Conservation (phyloP, 345 rosid genomes). For the Turnera subulata region DNA sequence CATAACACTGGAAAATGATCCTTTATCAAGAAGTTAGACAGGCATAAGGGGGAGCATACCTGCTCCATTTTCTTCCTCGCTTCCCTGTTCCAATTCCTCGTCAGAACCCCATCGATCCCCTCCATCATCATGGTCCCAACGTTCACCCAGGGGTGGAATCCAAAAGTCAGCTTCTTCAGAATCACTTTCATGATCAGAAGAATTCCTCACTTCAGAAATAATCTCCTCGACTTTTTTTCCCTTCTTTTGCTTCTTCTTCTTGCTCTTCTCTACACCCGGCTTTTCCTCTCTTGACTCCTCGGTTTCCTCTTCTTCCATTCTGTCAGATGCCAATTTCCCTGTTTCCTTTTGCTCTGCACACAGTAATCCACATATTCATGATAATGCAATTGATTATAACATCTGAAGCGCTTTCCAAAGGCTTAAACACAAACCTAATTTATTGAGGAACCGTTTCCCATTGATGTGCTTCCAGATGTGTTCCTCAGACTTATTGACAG, state of each 20-base stretch:
- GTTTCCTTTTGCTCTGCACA: constrained; percentile 60
- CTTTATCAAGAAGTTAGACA: background rate
- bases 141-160: constrained; percentile 82
- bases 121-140: constrained; percentile 71
- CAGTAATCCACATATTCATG: constrained; percentile 15
- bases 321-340: constrained; percentile 30
- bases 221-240: constrained; percentile 36
- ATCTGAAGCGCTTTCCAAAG: background rate
- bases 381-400: background rate
- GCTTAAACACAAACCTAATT: constrained; percentile 43
- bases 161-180: constrained; percentile 67
- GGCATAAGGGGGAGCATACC: constrained; percentile 23
- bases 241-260: constrained; percentile 25
- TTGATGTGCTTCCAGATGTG: constrained; percentile 93
- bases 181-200: constrained; percentile 43
- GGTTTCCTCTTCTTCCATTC: constrained; percentile 16
- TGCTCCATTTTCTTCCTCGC: constrained; percentile 39
- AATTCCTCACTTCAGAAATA: constrained; percentile 38
- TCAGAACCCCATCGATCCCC: constrained; percentile 67
- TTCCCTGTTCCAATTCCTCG: constrained; percentile 39
- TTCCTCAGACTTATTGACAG: constrained; percentile 80
- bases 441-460: constrained; percentile 77
- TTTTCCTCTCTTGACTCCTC: constrained; percentile 21
- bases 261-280: constrained; percentile 24
- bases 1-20: too few species aligned